phyloP scores from a whole-genome alignment of 257 asterid species.

The Solanum pimpinellifolium region DNA sequence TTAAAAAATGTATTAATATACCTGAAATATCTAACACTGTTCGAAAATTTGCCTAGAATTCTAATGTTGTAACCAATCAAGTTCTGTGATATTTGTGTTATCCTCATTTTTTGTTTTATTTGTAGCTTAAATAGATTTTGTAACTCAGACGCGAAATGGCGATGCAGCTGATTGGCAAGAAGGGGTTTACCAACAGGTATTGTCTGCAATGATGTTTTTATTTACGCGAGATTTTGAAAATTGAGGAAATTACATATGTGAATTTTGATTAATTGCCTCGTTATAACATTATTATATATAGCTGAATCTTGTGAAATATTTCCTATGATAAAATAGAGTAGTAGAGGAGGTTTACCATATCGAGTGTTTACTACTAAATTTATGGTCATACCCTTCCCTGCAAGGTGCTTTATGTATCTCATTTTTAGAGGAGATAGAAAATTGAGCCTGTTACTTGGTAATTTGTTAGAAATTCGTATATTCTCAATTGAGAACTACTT shows the following conservation, averaged over 20 bases:
- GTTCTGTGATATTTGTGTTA: neutral
- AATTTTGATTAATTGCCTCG: neutral
- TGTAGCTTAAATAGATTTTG: conserved; percentile 58
- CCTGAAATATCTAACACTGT: neutral
- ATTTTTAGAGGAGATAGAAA: neutral
- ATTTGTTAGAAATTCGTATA: neutral
- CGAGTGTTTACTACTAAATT: neutral
- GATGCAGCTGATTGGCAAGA: conserved; percentile 81
- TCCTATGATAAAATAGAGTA: neutral
- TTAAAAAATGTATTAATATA: neutral
- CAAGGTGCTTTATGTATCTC: neutral
- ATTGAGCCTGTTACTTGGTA: neutral
- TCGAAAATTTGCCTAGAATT: neutral
- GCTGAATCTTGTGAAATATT: neutral
- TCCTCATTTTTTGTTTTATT: neutral
- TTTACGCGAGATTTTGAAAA: neutral
- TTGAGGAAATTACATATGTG: neutral
- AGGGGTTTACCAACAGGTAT: conserved; percentile 65
- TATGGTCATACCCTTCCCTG: neutral
- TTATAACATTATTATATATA: neutral
- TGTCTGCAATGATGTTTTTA: neutral
- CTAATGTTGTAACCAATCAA: neutral
- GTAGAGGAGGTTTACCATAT: neutral
- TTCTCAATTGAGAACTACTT: neutral
- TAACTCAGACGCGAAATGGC: conserved; percentile 54